Base-by-base conservation (phyloP, 2,329 filamentous ascomycete genomes). In the Colletotrichum plurivorum region DNA sequence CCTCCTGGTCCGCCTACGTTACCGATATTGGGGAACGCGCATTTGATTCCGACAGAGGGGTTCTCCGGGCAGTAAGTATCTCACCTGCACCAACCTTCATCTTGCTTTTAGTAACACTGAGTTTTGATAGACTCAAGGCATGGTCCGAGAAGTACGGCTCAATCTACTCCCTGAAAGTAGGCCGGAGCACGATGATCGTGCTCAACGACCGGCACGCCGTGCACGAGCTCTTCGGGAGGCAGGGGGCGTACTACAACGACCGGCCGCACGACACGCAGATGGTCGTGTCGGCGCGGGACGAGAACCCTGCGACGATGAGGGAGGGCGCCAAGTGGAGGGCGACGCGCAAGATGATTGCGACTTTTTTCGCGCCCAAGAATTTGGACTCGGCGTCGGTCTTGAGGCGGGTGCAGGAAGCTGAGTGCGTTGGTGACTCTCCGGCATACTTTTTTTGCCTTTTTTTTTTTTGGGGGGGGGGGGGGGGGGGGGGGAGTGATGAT, bases 301-400 rank as follows among this genome's bases (percentile, higher is more conserved):
- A 69, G 13, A 69, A 69, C 2, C 39, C 25, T 2, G 48, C 61
- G 13, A 3, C 85, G 5, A 85, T 86, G 81, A 74, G 83, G 43
- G 84, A 85, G 53, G 81, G 82, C 0, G 75, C 80, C 12, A 76
- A 74, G n/a, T 87, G 85, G 85, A 76, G 83, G 5, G 77, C 71
- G 4, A 79, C 81, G n/a, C 79, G 86, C 16, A 84, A 82, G 66
- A 71, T 84, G 4, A 74, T 85, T 6, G 82, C 85, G 62, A 80
- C 84, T 56, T 76, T 80, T 63, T 79, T 85, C 54, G 84, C 79
- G 73, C 84, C 86, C 72, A 77, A 75, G 15, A 78, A 81, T 67
- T 77, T 82, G n/a, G 82, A 85, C 43, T 82, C 80, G 54, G 66
- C 82, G 2, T 36, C 31, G 31, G 10, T 9, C 7, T 81, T 88